Evolutionary conservation across 2,329 filamentous ascomycete genomes (phyloP), one percentile per base, ranked within the genome.

Genomic region (Macroventuria anomochaeta): DNA sequence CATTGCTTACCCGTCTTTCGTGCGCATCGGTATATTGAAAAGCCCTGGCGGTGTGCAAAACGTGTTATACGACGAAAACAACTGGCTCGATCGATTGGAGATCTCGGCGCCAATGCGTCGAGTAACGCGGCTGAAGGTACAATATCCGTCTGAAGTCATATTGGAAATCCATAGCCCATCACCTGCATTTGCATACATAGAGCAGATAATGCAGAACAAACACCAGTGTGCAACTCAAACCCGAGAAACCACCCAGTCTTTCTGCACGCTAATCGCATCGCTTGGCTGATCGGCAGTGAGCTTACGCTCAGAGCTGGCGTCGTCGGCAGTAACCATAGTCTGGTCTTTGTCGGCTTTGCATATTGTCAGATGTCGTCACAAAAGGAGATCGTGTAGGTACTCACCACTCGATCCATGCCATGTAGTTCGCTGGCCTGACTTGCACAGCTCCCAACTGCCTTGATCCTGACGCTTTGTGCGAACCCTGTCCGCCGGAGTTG

Each of bases 391-490:
- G n/a, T 7, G 7, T 2, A 26, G 26, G 21, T n/a, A 55, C 59
- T 23, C 37, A 65, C 62, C 52, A 65, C 47, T 65, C 62, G 26
- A 65, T 59, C 62, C 61, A 65, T n/a, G 62, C 56, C 33, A 47
- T 62, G 36, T 65, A 60, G 31, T 58, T 59, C 0, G 46, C 59
- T 13, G 55, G 46, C n/a, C 55, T 54, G 20, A 38, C 33, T 21
- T 55, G 52, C 7, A 32, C 28, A n/a, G 49, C 15, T 3, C 46
- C 32, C 31, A 33, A 10, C 39, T 56, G 38, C 51, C 59, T 33
- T 40, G 54, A 21, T 3, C 40, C 25, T 12, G 55, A 46, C 13
- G 20, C 36, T 34, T 55, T 46, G 36, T 47, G 31, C 12, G 53
- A 55, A 5, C 26, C 37, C 2, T 15, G 31, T 18, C 20, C 36